These are phyloP conservation scores for Artemisia tridentata DNA, from an alignment of 129 eudicot genomes.

Conservation along the genomic window DNA sequence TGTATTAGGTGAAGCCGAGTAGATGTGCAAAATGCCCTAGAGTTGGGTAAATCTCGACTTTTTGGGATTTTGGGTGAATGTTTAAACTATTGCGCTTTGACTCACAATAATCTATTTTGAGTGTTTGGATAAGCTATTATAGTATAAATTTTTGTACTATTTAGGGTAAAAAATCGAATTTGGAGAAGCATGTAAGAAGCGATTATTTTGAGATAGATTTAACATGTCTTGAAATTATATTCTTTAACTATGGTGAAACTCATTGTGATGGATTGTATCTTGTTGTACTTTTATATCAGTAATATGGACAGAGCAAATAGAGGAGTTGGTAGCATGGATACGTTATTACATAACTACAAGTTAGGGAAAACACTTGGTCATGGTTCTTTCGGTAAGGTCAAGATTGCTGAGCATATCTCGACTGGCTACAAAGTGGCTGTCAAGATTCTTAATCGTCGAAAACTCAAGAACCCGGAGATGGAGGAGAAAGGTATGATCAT, in stretches of 20 bases:
- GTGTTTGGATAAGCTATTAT: no score
- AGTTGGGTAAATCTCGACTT: no score
- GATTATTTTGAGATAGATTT: no score
- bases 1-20: no score
- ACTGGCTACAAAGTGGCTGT: slow-evolving; percentile 74
- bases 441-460: slow-evolving; percentile 70
- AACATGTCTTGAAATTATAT: neutral
- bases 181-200: no score
- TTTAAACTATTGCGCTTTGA: no score
- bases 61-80: no score
- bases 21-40: no score
- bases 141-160: no score
- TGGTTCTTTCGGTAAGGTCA: slow-evolving; percentile 75
- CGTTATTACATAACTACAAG: slow-evolving; percentile 54
- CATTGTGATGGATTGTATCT: neutral
- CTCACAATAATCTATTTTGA: no score
- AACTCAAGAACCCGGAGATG: slow-evolving; percentile 56
- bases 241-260: neutral
- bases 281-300: slow-evolving; percentile 33
- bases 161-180: no score
- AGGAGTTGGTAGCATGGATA: slow-evolving; percentile 43
- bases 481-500: slow-evolving; percentile 59
- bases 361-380: slow-evolving; percentile 72
- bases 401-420: slow-evolving; percentile 60
- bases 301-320: slow-evolving; percentile 51